These are phyloP conservation scores for Auricularia auricula-judae DNA, from an alignment of 768 basidiomycete genomes.

Conservation along the genomic window DNA sequence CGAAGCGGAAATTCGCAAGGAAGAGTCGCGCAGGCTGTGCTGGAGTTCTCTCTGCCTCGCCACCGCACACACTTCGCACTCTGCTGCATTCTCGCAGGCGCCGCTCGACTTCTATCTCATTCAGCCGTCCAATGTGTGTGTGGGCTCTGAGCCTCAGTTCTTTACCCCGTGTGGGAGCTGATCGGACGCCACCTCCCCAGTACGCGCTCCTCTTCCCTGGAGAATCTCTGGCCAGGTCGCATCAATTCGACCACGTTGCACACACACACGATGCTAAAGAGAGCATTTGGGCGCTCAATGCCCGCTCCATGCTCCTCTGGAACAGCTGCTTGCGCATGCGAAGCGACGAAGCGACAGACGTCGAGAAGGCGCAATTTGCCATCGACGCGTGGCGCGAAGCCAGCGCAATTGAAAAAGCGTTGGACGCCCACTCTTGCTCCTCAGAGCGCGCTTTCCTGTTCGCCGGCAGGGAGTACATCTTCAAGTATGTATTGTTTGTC, in stretches of 20 bases:
- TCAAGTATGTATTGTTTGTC: conserved; percentile 42
- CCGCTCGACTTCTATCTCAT: conserved; percentile 46
- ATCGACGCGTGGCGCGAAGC: conserved; percentile 58
- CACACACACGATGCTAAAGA: conserved; percentile 52
- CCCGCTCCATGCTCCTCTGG: conserved; percentile 75
- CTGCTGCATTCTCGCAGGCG: conserved; percentile 51
- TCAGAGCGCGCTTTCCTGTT: conserved; percentile 57
- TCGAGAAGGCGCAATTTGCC: conserved; percentile 49
- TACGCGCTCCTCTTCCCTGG: conserved; percentile 64
- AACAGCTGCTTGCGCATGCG: conserved; percentile 51
- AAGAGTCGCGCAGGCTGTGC: conserved; percentile 65
- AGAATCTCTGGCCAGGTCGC: conserved; percentile 39
- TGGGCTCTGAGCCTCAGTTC: conserved; percentile 16
- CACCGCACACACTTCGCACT: conserved; percentile 56
- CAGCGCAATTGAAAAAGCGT: conserved; percentile 51
- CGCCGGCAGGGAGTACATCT: conserved; percentile 57
- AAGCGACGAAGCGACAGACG: conserved; percentile 28
- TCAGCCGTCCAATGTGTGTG: conserved; percentile 57
- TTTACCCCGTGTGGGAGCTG: conserved; percentile 4
- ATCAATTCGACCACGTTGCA: conserved; percentile 23
- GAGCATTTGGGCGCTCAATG: conserved; percentile 73
- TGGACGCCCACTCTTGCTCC: conserved; percentile 61
- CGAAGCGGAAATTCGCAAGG: conserved; percentile 42
- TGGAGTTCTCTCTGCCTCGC: conserved; percentile 66
- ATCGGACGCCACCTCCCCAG: conserved; percentile 23